A percentile compares a stretch with the other conserved stretches of the same genome.
These are phyloP conservation scores for Ormosia emarginata DNA, from an alignment of 306 rosid genomes.

Conservation along the genomic window DNA sequence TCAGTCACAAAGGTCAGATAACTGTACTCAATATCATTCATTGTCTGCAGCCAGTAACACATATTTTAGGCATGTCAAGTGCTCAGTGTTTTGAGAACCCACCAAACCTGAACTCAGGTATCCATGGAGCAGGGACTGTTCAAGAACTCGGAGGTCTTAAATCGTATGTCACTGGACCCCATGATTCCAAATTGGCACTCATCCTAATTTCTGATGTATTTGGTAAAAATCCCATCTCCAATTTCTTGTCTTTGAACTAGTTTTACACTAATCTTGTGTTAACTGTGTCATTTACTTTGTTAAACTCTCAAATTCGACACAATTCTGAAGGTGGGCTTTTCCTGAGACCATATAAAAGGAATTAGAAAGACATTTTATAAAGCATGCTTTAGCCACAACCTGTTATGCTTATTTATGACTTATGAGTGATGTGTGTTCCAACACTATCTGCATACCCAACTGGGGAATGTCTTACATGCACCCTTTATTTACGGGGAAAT, in stretches of 20 bases:
- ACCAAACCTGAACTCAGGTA: constrained; percentile 31
- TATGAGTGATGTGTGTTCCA: background rate
- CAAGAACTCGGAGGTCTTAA: constrained; percentile 39
- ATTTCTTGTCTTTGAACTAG: background rate
- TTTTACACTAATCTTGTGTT: background rate
- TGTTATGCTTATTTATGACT: background rate
- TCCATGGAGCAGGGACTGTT: constrained; percentile 32
- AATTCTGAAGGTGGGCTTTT: background rate
- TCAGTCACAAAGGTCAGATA: background rate
- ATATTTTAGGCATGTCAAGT: constrained; percentile 24
- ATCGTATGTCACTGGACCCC: constrained; percentile 42
- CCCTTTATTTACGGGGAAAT: no score
- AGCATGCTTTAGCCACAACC: background rate
- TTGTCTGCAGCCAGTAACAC: background rate
- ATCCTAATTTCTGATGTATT: constrained; percentile 45
- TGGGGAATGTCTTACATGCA: no score
- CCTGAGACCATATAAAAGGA: background rate
- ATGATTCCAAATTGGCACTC: constrained; percentile 42
- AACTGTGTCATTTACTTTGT: background rate
- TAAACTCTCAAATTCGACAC: background rate
- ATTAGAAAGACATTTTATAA: background rate
- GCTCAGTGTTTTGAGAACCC: constrained; percentile 42
- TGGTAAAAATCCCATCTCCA: constrained; percentile 27
- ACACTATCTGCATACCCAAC: background rate
- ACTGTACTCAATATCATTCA: background rate